Percentiles rank a stretch among this genome's conserved stretches.
phyloP scores from a whole-genome alignment of 2,329 filamentous ascomycete species.

The Endoconidiophora laricicola region DNA sequence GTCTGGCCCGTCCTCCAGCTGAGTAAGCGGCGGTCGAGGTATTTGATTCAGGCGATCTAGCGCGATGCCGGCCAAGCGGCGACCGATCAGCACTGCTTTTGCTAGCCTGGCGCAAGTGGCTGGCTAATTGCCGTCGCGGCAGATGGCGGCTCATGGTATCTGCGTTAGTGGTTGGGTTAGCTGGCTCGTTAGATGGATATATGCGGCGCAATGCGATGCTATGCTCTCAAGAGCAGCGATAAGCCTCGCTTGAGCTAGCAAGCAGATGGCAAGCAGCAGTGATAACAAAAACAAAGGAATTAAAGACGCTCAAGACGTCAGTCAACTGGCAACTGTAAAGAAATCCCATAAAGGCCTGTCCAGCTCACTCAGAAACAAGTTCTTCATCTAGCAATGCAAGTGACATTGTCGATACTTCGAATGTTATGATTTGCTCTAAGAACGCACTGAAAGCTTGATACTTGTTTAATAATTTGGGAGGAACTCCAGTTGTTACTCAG shows the following conservation, averaged over 20 bases:
- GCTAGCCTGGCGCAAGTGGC: conserved; percentile 37
- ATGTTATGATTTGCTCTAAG: not conserved
- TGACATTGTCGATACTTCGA: too few species aligned
- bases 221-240: too few species aligned
- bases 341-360: not conserved
- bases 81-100: conserved; percentile 29
- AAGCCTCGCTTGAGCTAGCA: too few species aligned
- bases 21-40: conserved; percentile 7
- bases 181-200: not conserved
- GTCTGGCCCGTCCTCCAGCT: conserved; percentile 4
- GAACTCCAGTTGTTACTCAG: too few species aligned
- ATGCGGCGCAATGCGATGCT: not conserved
- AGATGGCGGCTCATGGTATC: conserved; percentile 27
- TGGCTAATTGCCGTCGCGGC: conserved; percentile 20
- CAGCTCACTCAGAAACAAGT: not conserved
- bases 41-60: conserved; percentile 24
- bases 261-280: not conserved
- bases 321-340: not conserved
- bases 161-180: not conserved
- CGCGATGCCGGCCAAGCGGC: conserved; percentile 32
- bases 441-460: not conserved
- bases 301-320: not conserved
- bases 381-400: too few species aligned
- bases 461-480: not conserved
- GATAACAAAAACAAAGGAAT: not conserved